These are phyloP conservation scores for Sisymbrium altissimum DNA, from an alignment of 345 rosid genomes.

Conservation along the genomic window DNA sequence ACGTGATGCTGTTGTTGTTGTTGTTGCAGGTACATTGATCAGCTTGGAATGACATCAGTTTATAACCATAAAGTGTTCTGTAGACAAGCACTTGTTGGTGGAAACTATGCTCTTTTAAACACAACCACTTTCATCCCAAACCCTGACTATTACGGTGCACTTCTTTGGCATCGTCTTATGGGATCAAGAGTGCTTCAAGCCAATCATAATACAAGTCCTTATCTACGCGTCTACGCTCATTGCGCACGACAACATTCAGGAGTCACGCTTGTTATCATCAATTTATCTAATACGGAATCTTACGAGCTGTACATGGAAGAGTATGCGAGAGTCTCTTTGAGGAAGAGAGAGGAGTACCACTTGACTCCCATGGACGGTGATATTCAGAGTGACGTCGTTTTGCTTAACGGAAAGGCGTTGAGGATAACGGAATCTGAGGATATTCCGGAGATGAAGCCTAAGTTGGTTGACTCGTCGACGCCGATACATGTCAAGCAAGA, in stretches of 20 bases:
- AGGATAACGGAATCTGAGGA: conserved; percentile 36
- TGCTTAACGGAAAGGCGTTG: conserved; percentile 52
- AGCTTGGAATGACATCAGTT: conserved; percentile 56
- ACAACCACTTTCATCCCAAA: conserved; percentile 56
- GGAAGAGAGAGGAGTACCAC: conserved; percentile 53
- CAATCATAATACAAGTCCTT: conserved; percentile 39
- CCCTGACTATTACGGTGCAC: conserved; percentile 65
- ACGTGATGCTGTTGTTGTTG: background rate
- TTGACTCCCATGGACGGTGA: conserved; percentile 55
- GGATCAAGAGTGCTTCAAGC: conserved; percentile 43
- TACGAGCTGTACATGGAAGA: conserved; percentile 29
- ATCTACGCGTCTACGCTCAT: conserved; percentile 48
- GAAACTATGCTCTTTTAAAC: conserved; percentile 61
- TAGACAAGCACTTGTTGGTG: conserved; percentile 65
- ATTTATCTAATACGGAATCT: conserved; percentile 45
- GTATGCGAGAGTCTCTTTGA: background rate
- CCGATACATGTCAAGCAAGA: conserved; percentile 39
- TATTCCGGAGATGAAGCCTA: conserved; percentile 48
- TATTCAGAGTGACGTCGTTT: conserved; percentile 52
- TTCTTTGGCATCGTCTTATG: conserved; percentile 65
- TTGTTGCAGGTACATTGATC: conserved; percentile 54
- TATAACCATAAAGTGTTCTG: conserved; percentile 63
- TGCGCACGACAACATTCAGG: conserved; percentile 56
- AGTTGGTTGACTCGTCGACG: conserved; percentile 33
- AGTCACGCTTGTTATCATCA: conserved; percentile 43